A percentile compares a stretch with the other conserved stretches of the same genome.
Conservation (phyloP, 139 green algal species). For the Volvox reticuliferus region DNA sequence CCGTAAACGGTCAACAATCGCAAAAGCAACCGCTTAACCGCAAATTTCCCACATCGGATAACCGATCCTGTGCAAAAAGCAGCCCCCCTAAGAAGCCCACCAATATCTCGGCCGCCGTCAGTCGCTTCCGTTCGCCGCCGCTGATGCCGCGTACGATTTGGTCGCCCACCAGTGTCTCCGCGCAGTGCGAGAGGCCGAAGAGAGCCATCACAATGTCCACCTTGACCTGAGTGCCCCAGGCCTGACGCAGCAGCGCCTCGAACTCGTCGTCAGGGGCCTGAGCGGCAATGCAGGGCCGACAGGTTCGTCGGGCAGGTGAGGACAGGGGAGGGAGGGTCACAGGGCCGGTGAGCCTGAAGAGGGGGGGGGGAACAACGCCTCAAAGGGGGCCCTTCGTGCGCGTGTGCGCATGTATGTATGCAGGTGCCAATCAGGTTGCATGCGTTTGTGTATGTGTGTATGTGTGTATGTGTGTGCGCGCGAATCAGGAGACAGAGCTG, state of each 20-base stretch:
- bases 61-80: no score
- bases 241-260: constrained; percentile 24
- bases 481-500: no score
- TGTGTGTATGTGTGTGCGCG: no score
- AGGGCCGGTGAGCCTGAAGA: neutral
- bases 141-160: constrained; percentile 78
- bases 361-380: neutral
- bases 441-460: no score
- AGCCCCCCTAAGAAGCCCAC: neutral
- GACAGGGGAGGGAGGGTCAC: neutral
- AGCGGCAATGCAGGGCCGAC: neutral
- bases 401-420: no score
- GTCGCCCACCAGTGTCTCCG: constrained; percentile 80
- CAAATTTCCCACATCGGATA: no score
- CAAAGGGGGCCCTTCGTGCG: neutral
- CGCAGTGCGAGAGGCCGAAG: constrained; percentile 48
- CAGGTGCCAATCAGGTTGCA: no score
- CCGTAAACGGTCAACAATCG: no score
- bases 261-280: constrained; percentile 43
- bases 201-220: constrained; percentile 51
- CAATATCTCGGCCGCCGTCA: constrained; percentile 84
- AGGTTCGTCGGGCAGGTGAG: neutral
- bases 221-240: constrained; percentile 39
- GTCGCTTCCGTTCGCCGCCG: constrained; percentile 83
- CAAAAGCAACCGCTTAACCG: no score